Evolutionary conservation across 768 basidiomycete genomes (phyloP).

Genomic region (Pisolithus microcarpus): DNA sequence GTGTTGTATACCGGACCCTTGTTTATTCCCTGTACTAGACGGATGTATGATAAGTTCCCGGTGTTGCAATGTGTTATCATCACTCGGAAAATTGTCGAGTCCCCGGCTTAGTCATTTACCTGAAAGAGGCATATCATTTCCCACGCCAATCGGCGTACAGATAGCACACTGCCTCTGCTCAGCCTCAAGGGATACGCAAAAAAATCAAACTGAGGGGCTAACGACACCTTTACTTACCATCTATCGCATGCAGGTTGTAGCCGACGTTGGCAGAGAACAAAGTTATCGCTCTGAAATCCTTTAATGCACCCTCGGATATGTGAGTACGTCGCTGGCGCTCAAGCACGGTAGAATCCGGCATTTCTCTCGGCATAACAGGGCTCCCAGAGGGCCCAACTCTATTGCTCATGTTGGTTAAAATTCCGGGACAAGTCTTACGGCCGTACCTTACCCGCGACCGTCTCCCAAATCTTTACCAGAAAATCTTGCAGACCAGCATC

Average conservation of each 20-base stretch:
- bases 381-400: slow-evolving; percentile 12
- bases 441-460: slow-evolving; percentile 9
- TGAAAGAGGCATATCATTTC: neutral
- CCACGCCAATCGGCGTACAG: slow-evolving; percentile 18
- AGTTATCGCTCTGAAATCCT: neutral
- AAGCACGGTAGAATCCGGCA: slow-evolving; percentile 27
- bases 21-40: neutral
- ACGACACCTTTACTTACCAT: slow-evolving; percentile 1
- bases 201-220: neutral
- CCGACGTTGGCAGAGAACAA: slow-evolving; percentile 1
- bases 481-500: neutral
- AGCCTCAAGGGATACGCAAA: slow-evolving; percentile 1
- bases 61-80: neutral
- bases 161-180: slow-evolving; percentile 23
- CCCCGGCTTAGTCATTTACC: neutral
- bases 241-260: slow-evolving; percentile 8
- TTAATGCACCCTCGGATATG: slow-evolving; percentile 3
- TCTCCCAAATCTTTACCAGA: neutral
- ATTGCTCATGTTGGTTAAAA: slow-evolving; percentile 4
- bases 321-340: slow-evolving; percentile 14
- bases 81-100: neutral
- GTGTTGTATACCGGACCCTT: neutral
- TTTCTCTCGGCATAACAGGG: slow-evolving; percentile 23
- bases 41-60: neutral
- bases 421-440: slow-evolving; percentile 1